Conservation (phyloP, 2,329 filamentous ascomycete species). For the Monosporascus sp. region DNA sequence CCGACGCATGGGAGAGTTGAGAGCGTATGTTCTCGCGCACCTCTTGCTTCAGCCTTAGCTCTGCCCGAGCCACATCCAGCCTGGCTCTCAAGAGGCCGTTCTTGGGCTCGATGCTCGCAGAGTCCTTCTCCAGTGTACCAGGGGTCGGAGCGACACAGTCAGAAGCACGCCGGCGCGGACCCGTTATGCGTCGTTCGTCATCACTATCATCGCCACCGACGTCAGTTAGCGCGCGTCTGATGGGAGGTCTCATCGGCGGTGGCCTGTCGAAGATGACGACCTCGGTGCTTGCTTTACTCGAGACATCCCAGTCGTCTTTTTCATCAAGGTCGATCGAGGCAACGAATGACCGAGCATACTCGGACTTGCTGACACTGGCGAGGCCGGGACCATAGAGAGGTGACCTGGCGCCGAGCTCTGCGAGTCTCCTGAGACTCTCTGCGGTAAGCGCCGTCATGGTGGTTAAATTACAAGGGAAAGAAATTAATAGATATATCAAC, state of each 20-base stretch:
- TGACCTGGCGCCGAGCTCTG: conserved; percentile 10
- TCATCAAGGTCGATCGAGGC: background rate
- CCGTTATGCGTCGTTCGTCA: background rate
- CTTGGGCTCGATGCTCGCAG: background rate
- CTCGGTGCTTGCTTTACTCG: conserved; percentile 4
- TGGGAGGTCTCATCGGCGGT: background rate
- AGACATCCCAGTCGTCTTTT: conserved; percentile 1
- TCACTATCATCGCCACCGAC: background rate
- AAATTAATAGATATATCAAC: background rate
- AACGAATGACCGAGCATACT: background rate
- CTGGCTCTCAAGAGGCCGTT: background rate
- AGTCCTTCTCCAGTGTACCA: background rate
- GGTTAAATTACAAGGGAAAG: background rate
- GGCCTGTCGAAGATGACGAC: conserved; percentile 6
- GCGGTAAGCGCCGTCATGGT: background rate
- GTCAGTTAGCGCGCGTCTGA: background rate
- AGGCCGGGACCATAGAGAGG: conserved; percentile 8
- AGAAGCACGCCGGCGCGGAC: background rate
- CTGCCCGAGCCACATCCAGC: background rate
- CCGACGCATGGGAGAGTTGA: too few relatives aligned
- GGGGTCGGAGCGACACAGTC: background rate
- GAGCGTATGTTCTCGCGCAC: background rate
- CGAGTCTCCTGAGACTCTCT: conserved; percentile 10
- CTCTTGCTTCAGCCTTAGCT: background rate
- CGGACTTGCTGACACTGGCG: conserved; percentile 1